phyloP scores from a whole-genome alignment of 345 rosid genomes.

The Melastoma malabathricum region DNA sequence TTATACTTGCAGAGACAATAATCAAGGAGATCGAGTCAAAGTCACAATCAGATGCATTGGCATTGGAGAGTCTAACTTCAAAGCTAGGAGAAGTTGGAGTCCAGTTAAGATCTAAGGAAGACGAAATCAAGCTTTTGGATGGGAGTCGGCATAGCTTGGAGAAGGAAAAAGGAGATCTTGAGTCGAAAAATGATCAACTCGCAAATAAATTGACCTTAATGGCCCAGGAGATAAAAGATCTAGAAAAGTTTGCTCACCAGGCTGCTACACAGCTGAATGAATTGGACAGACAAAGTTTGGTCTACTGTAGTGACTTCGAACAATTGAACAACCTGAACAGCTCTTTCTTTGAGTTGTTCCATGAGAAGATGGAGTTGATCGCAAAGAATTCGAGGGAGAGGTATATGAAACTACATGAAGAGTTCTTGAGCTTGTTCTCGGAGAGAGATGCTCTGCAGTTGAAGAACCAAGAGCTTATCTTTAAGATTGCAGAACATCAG shows the following conservation, averaged over 20 bases:
- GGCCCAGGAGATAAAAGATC: constrained; percentile 34
- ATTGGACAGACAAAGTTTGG: constrained; percentile 43
- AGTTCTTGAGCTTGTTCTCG: constrained; percentile 27
- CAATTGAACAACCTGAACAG: constrained; percentile 37
- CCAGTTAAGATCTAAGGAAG: constrained; percentile 42
- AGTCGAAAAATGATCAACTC: constrained; percentile 33
- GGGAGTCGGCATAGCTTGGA: constrained; percentile 37
- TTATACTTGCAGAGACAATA: constrained; percentile 39
- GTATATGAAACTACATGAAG: constrained; percentile 39
- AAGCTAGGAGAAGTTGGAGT: constrained; percentile 39
- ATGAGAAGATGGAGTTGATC: constrained; percentile 36
- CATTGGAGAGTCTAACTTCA: constrained; percentile 37
- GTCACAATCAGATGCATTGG: constrained; percentile 24
- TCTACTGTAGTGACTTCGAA: constrained; percentile 33
- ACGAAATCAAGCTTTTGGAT: constrained; percentile 35
- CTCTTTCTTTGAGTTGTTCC: constrained; percentile 36
- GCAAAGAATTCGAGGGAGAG: constrained; percentile 31
- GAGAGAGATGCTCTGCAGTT: constrained; percentile 43
- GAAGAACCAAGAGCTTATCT: constrained; percentile 28
- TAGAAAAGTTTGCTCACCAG: constrained; percentile 35
- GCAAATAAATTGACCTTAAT: constrained; percentile 32
- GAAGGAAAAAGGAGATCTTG: constrained; percentile 40
- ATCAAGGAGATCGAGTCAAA: constrained; percentile 36
- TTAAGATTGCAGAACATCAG: constrained; percentile 41
- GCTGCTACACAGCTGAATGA: constrained; percentile 38